Percentiles rank a stretch among this genome's conserved stretches.
These are phyloP conservation scores for Cyphellophora attinorum DNA, from an alignment of 2,329 filamentous ascomycete genomes.

Conservation along the genomic window DNA sequence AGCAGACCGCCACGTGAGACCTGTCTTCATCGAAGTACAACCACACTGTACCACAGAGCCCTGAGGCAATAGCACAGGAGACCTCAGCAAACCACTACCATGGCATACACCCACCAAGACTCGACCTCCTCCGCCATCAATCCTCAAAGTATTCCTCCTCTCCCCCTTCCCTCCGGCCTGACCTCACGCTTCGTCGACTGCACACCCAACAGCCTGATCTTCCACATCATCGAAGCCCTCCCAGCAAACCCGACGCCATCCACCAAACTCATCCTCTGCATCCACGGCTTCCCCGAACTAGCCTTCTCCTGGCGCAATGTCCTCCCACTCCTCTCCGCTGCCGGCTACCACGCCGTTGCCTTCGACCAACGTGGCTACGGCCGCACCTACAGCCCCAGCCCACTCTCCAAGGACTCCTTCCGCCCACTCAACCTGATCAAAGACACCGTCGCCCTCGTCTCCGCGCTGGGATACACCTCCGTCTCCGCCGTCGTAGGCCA, in stretches of 20 bases:
- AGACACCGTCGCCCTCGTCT: slow-evolving; percentile 52
- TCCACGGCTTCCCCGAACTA: slow-evolving; percentile 54
- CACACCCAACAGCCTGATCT: slow-evolving; percentile 45
- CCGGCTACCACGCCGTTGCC: slow-evolving; percentile 57
- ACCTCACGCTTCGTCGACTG: slow-evolving; percentile 49
- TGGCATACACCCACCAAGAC: slow-evolving; percentile 15
- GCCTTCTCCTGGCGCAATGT: slow-evolving; percentile 61
- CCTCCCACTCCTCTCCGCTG: slow-evolving; percentile 46
- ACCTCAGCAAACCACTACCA: no score
- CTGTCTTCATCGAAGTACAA: no score
- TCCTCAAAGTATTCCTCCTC: slow-evolving; percentile 26
- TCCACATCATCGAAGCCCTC: slow-evolving; percentile 35
- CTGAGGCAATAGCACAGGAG: no score
- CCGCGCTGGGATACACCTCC: slow-evolving; percentile 49
- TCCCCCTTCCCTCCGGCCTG: slow-evolving; percentile 48
- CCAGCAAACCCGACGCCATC: slow-evolving; percentile 7
- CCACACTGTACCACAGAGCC: no score
- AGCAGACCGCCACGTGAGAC: no score
- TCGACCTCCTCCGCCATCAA: slow-evolving; percentile 9
- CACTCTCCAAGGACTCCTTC: slow-evolving; percentile 30
- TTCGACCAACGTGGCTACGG: slow-evolving; percentile 62
- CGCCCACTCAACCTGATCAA: slow-evolving; percentile 49
- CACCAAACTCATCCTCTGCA: slow-evolving; percentile 15
- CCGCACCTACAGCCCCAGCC: slow-evolving; percentile 47
- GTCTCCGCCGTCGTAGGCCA: slow-evolving; percentile 55